Conservation (phyloP, 2,329 filamentous ascomycete genomes). For the Nigrospora sphaerica region DNA sequence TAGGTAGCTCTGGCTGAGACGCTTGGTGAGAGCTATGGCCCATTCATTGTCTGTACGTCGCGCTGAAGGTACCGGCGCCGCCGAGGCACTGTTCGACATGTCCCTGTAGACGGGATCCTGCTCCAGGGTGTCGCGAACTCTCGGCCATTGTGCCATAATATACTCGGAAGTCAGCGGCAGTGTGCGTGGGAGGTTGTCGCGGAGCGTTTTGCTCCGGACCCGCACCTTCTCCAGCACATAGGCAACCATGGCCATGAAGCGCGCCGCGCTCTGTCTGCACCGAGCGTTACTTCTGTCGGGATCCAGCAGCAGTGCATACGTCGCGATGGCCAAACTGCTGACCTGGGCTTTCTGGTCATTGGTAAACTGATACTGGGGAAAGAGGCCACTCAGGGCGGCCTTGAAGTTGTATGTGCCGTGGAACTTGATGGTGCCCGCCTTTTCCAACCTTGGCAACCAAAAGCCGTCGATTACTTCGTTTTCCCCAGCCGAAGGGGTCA, state of each 20-base stretch:
- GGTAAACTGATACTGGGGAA: slow-evolving; percentile 21
- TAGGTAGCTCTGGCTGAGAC: slow-evolving; percentile 9
- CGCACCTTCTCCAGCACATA: slow-evolving; percentile 15
- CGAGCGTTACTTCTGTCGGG: slow-evolving; percentile 10
- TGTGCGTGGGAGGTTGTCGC: slow-evolving; percentile 4
- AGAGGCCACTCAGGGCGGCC: slow-evolving; percentile 24
- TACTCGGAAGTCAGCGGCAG: slow-evolving; percentile 15
- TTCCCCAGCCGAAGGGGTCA: slow-evolving; percentile 2
- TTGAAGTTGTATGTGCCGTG: slow-evolving; percentile 13
- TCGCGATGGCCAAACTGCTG: slow-evolving; percentile 28
- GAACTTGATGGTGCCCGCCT: slow-evolving; percentile 9
- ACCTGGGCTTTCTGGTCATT: slow-evolving; percentile 15
- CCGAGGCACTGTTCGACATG: neutral
- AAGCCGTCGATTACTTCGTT: slow-evolving; percentile 16
- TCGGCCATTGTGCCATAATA: slow-evolving; percentile 18
- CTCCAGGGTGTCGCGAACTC: slow-evolving; percentile 11
- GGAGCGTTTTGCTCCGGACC: slow-evolving; percentile 9
- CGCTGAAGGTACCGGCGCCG: neutral
- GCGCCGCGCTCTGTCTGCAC: slow-evolving; percentile 11
- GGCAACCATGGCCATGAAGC: slow-evolving; percentile 17
- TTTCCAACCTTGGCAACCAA: slow-evolving; percentile 20
- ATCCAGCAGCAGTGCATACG: slow-evolving; percentile 30
- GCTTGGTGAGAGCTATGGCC: slow-evolving; percentile 3
- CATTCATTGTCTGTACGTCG: neutral
- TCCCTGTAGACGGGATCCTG: slow-evolving; percentile 1